These are phyloP conservation scores for Naegleria fowleri DNA, from an alignment of 208 protist species.

Conservation along the genomic window DNA sequence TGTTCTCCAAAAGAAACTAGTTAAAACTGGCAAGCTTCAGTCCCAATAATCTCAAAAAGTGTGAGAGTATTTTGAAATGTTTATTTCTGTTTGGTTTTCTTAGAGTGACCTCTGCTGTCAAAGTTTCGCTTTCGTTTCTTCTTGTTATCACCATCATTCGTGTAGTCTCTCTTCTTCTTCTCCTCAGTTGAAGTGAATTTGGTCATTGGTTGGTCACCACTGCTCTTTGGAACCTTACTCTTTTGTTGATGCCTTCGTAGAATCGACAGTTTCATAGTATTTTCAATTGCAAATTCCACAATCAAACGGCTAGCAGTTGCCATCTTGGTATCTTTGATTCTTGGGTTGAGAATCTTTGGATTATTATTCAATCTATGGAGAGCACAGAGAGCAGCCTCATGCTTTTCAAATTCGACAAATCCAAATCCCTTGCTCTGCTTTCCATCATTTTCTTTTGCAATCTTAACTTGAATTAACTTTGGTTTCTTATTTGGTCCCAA, in stretches of 20 bases:
- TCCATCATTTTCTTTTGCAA: neutral
- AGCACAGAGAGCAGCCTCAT: slow-evolving; percentile 71
- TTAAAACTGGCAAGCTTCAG: too few relatives aligned
- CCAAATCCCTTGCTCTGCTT: slow-evolving; percentile 68
- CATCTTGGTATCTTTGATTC: neutral
- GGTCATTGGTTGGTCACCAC: too few relatives aligned
- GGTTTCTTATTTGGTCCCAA: slow-evolving; percentile 52
- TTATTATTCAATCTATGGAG: slow-evolving; percentile 82
- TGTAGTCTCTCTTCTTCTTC: too few relatives aligned
- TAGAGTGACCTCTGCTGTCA: too few relatives aligned
- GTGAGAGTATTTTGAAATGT: too few relatives aligned
- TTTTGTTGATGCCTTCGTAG: neutral
- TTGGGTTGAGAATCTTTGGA: slow-evolving; percentile 65
- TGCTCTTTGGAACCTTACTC: too few relatives aligned
- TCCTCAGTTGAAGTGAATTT: too few relatives aligned
- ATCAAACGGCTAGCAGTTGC: slow-evolving; percentile 65
- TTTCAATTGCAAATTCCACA: slow-evolving; percentile 81
- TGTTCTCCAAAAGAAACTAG: too few relatives aligned
- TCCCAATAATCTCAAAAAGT: too few relatives aligned
- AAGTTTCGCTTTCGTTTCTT: too few relatives aligned
- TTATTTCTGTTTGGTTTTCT: too few relatives aligned
- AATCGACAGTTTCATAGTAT: slow-evolving; percentile 30
- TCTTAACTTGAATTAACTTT: neutral
- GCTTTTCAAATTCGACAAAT: slow-evolving; percentile 82
- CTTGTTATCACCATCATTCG: too few relatives aligned